Evolutionary conservation across 2,329 filamentous ascomycete genomes (phyloP), one percentile per base, ranked within the genome.

Genomic region (Exophiala bonariae): DNA sequence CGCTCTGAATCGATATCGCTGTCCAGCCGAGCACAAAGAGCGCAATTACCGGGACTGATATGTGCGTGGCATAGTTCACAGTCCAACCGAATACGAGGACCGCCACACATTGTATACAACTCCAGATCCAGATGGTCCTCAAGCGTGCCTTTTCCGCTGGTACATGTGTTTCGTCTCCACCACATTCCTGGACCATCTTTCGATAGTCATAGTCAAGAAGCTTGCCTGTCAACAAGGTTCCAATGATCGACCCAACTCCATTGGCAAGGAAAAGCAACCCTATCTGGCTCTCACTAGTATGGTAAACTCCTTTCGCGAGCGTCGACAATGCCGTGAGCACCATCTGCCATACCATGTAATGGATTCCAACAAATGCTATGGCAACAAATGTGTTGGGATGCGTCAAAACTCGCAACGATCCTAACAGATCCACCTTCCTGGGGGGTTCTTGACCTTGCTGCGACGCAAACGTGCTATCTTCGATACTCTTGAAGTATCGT

Each of bases 281-380:
- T 11, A 76, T 71, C 33, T 77, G 65, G 3, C 67, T 70, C 45
- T 74, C 71, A 3, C 46, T 59, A 1, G 77, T 63, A 6, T 63
- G 63, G 47, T 80, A 80, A 3, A 54, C 57, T 1, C 57, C 49
- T 26, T 72, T 56, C 54, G 80, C 77, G 0, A 80, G 65, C 0
- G 69, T 69, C 0, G 78, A 76, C 68, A 78, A 75, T 28, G 71
- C 72, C 0, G 77, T 77, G 47, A 78, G 77, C 54, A 69, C 74
- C 74, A 79, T 79, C 46, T 79, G 75, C 74, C 75, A 80, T 6
- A 77, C 71, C 1, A 75, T 68, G 47, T 79, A 80, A 60, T 77
- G 74, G 2, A 78, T 57, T 0, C 72, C 72, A 3, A 78, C 65
- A 41, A 75, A 79, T 13, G 72, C 3, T 22, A 78, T 71, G 4